Conservation (phyloP, 2,329 filamentous ascomycete genomes). For the Ilyonectria robusta region DNA sequence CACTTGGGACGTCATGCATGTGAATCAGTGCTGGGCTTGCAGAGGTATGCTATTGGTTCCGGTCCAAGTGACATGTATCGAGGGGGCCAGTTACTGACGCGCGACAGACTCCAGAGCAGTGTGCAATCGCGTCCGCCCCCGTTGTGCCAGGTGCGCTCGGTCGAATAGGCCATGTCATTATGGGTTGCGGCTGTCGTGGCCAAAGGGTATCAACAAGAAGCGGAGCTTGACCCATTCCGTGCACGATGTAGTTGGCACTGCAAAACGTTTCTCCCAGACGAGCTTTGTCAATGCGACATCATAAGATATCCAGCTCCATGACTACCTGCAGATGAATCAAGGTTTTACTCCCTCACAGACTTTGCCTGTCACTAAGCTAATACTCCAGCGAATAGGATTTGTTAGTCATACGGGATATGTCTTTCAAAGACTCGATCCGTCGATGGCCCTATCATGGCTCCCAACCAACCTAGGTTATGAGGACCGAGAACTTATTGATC, state of each 20-base stretch:
- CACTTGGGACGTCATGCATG: constrained; percentile 11
- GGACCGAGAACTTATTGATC: constrained; percentile 10
- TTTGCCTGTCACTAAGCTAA: constrained; percentile 9
- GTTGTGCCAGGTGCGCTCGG: constrained; percentile 10
- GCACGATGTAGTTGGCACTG: constrained; percentile 10
- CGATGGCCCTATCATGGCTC: constrained; percentile 9
- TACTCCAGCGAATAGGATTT: constrained; percentile 13
- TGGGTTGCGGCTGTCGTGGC: constrained; percentile 12
- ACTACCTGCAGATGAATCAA: constrained; percentile 11
- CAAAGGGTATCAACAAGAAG: constrained; percentile 10
- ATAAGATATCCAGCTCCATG: constrained; percentile 10
- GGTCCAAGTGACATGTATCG: constrained; percentile 12
- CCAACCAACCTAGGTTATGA: constrained; percentile 13
- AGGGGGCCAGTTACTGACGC: constrained; percentile 9
- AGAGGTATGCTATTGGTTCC: constrained; percentile 10
- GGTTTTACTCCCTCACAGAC: constrained; percentile 12
- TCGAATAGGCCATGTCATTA: constrained; percentile 12
- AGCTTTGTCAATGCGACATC: constrained; percentile 11
- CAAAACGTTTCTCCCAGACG: constrained; percentile 11
- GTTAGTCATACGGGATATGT: constrained; percentile 10
- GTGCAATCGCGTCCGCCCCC: constrained; percentile 11
- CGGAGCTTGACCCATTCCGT: constrained; percentile 10
- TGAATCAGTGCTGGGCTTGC: constrained; percentile 11
- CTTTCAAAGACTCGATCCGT: constrained; percentile 12
- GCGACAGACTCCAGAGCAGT: constrained; percentile 10